phyloP scores from a whole-genome alignment of 2,329 filamentous ascomycete species.

The Trichoderma sp. region DNA sequence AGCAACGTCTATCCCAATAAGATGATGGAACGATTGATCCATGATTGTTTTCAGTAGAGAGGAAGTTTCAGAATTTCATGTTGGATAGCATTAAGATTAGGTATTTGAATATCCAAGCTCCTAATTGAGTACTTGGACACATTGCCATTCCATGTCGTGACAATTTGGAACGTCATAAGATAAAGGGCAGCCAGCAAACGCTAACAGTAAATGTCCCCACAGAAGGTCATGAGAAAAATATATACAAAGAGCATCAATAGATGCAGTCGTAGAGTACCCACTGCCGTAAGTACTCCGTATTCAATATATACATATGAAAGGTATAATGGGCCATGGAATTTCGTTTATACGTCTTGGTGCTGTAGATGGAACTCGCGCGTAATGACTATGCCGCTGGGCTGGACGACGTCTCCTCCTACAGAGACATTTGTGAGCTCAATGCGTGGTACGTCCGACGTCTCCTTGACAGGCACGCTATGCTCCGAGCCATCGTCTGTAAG shows the following conservation, averaged over 20 bases:
- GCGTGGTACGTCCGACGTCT: background rate
- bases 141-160: background rate
- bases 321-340: background rate
- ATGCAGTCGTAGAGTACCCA: background rate
- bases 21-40: background rate
- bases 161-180: background rate
- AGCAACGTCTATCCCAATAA: background rate
- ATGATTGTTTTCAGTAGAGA: background rate
- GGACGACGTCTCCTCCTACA: background rate
- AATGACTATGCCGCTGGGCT: slow-evolving; percentile 16
- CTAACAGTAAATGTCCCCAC: background rate
- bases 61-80: background rate
- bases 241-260: background rate
- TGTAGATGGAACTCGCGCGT: slow-evolving; percentile 20
- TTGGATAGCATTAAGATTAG: background rate
- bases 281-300: background rate
- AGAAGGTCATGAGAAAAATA: background rate
- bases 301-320: background rate
- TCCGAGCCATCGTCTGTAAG: slow-evolving; percentile 18
- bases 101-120: background rate
- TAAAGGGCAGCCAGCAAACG: background rate
- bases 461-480: background rate
- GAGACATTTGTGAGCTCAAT: slow-evolving; percentile 14
- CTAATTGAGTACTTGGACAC: background rate
- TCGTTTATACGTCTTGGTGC: slow-evolving; percentile 6